These are phyloP conservation scores for Nadsonia starkeyi-henricii DNA, from an alignment of 1,139 yeast genomes.

Conservation along the genomic window DNA sequence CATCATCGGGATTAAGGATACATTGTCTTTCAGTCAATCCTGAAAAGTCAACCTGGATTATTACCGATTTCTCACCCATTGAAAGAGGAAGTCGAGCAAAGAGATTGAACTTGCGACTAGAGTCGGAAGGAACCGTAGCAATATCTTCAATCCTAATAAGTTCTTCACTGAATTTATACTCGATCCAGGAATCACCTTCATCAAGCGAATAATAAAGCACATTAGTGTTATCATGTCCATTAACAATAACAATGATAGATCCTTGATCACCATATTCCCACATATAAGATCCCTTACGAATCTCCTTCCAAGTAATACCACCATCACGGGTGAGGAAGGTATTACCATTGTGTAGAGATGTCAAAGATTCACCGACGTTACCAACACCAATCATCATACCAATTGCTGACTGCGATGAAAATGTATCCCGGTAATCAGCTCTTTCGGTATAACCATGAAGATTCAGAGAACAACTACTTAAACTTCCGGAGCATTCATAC, in stretches of 20 bases:
- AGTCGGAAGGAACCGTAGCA: constrained; percentile 85
- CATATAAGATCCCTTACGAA: constrained; percentile 57
- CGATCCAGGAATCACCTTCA: constrained; percentile 68
- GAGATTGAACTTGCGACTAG: constrained; percentile 58
- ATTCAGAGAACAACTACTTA: constrained; percentile 63
- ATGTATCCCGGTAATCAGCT: constrained; percentile 68
- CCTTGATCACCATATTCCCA: constrained; percentile 99
- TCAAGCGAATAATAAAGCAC: constrained; percentile 53
- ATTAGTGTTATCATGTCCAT: constrained; percentile 44
- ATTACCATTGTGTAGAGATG: constrained; percentile 36
- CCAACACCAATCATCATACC: constrained; percentile 85
- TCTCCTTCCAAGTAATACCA: constrained; percentile 77
- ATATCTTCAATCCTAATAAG: constrained; percentile 51
- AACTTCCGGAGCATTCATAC: constrained; percentile 33
- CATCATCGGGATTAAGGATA: constrained; percentile 44
- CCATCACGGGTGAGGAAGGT: constrained; percentile 79
- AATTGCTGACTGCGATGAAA: constrained; percentile 75
- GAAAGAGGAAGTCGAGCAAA: constrained; percentile 30
- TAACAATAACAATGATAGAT: constrained; percentile 61
- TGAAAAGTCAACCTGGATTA: constrained; percentile 58
- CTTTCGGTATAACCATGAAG: constrained; percentile 89
- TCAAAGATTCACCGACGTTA: constrained; percentile 61
- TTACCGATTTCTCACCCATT: constrained; percentile 29
- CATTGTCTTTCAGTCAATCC: constrained; percentile 55
- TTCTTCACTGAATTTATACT: constrained; percentile 46